Base-by-base conservation (phyloP, 2,329 filamentous ascomycete species). In the Chaetomiaceae sp. region DNA sequence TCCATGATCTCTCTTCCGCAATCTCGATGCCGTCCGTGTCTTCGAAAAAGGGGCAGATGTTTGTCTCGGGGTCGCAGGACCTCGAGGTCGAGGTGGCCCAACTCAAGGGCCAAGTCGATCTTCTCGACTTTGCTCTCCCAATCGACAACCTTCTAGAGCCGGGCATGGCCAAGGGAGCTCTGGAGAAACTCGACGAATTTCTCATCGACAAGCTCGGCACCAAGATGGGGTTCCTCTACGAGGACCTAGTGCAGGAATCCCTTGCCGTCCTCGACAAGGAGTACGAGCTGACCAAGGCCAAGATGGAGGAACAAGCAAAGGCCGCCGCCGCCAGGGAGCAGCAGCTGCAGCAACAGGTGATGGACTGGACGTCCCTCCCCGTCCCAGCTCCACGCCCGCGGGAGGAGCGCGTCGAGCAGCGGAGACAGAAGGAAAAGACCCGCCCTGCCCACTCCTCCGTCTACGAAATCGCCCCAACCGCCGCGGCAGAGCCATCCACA, bases 351-450 rank as follows among this genome's bases (percentile, higher is more conserved):
- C 53, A 59, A 16, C 30, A 6, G 8, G 53, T 63, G 14, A 21
- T 47, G 0, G 58, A 63, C 14, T 58, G 44, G 44, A 34, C 57
- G 1, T 56, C 62, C 0, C 31, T 60, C 5, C 51, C 59, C 0
- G n/a, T 51, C 0, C 54, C 62, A 6, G 30, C 57, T 1, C 38
- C 58, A 4, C 49, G 63, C 21, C 39, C 58, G 0, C 40, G 39
- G 5, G 62, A 66, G 17, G 23, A 63, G 1, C 55, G 51, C 9
- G 52, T 71, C 1, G 60, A 72, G 48, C 59, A 68, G 38, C 66
- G 67, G 20, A 66, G 58, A 19, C 51, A 68, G 35, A 77, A 75
- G 52, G 64, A 71, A 38, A 77, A 75, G 62, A 75, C 72, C 0
- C 69, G 73, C 0, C 70, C 66, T 3, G 50, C 60, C 0, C 58